Evolutionary conservation across 2,329 filamentous ascomycete species (phyloP).

Genomic region (Parastagonospora avenae): DNA sequence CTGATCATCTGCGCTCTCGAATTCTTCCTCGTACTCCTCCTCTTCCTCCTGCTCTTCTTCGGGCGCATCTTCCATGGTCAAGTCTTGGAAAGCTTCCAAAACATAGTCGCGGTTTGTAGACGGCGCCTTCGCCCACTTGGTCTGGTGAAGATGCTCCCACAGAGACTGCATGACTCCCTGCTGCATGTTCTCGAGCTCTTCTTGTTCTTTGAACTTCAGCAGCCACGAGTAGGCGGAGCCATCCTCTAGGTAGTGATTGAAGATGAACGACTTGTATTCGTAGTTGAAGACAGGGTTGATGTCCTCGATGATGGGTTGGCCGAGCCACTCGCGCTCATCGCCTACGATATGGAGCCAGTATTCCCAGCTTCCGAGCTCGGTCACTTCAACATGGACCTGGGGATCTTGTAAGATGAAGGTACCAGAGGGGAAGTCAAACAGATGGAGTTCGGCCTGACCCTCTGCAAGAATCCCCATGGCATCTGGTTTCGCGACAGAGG

Average conservation of each 20-base stretch:
- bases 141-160: constrained; percentile 94
- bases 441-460: constrained; percentile 82
- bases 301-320: constrained; percentile 82
- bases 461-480: constrained; percentile 74
- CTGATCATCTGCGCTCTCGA: constrained; percentile 67
- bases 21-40: constrained; percentile 65
- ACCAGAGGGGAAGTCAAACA: constrained; percentile 88
- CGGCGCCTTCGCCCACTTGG: constrained; percentile 92
- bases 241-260: constrained; percentile 92
- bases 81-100: constrained; percentile 90
- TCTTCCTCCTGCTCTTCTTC: constrained; percentile 61
- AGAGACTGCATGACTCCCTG: constrained; percentile 92
- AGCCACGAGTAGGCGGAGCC: constrained; percentile 95
- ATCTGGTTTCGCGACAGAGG: constrained; percentile 66
- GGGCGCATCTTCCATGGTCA: constrained; percentile 83
- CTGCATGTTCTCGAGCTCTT: constrained; percentile 83
- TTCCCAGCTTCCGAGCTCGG: constrained; percentile 86
- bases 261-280: constrained; percentile 98
- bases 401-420: constrained; percentile 83
- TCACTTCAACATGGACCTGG: constrained; percentile 77
- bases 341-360: constrained; percentile 92
- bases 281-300: constrained; percentile 99
- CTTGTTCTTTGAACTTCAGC: constrained; percentile 84
- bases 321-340: constrained; percentile 80
- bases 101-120: constrained; percentile 94